Evolutionary conservation across 192 early-diverging fungal species (phyloP).

Genomic region (Geosiphon pyriformis): DNA sequence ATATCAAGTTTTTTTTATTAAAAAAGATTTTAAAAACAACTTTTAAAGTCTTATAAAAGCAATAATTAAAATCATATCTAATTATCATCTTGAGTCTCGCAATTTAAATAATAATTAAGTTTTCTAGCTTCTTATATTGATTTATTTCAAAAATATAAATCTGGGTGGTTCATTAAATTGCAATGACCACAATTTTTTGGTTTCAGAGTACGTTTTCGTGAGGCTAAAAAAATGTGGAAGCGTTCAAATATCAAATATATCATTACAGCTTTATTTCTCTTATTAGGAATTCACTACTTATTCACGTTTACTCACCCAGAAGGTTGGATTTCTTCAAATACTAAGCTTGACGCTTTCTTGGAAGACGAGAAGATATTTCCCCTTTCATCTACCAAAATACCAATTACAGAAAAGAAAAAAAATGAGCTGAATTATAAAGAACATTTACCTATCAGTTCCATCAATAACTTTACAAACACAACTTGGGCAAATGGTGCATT

Average conservation of each 20-base stretch:
- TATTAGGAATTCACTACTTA: constrained; percentile 3
- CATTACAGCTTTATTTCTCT: not conserved
- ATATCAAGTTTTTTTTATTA: too few species aligned
- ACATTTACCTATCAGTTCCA: not conserved
- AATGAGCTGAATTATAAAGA: not conserved
- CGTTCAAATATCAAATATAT: constrained; percentile 13
- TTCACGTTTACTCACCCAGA: not conserved
- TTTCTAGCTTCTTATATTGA: too few species aligned
- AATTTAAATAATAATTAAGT: too few species aligned
- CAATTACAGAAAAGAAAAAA: not conserved
- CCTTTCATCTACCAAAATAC: not conserved
- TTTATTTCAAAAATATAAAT: too few species aligned
- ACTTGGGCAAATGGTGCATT: constrained; percentile 37
- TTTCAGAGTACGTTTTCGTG: too few species aligned
- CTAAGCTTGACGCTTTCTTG: not conserved
- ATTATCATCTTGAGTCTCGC: too few species aligned
- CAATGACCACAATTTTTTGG: too few species aligned
- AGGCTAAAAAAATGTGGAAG: constrained; percentile 18
- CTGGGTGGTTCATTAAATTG: too few species aligned
- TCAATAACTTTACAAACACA: too few species aligned
- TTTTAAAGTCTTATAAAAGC: too few species aligned
- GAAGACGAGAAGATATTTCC: not conserved
- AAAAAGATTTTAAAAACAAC: too few species aligned
- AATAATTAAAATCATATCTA: too few species aligned
- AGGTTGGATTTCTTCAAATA: constrained; percentile 1